Conservation (phyloP, 306 rosid genomes). For the Hippophae tibetana region DNA sequence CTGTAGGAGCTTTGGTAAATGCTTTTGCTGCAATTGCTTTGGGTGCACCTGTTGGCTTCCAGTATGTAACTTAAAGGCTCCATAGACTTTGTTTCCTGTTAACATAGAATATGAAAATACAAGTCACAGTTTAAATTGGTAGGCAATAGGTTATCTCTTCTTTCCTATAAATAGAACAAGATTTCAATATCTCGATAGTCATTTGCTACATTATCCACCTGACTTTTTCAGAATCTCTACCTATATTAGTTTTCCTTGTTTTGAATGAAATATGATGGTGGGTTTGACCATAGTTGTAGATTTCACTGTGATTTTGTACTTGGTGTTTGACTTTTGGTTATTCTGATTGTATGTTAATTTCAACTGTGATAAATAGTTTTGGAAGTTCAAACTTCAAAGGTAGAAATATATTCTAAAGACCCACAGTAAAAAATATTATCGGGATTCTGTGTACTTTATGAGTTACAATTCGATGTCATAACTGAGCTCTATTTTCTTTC, state of each 20-base stretch:
- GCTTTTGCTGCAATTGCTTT: slow-evolving; percentile 74
- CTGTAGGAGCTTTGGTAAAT: slow-evolving; percentile 64
- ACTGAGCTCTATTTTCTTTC: slow-evolving; percentile 10
- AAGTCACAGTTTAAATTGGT: slow-evolving; percentile 27
- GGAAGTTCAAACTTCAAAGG: neutral
- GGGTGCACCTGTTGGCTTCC: slow-evolving; percentile 74
- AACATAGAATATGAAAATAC: slow-evolving; percentile 8
- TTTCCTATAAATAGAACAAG: slow-evolving; percentile 9
- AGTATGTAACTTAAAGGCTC: slow-evolving; percentile 51
- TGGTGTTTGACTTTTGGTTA: neutral
- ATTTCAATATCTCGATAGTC: neutral
- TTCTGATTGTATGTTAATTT: slow-evolving; percentile 9
- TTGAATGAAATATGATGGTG: neutral
- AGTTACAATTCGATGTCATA: neutral
- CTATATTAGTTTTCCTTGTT: neutral
- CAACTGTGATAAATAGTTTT: slow-evolving; percentile 5
- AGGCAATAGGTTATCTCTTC: slow-evolving; percentile 2
- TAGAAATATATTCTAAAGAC: neutral
- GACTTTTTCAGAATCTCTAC: neutral
- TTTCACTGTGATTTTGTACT: neutral
- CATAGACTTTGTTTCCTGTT: slow-evolving; percentile 15
- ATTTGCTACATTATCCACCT: neutral
- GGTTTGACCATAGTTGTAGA: slow-evolving; percentile 1
- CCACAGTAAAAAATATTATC: neutral
- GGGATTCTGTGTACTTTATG: neutral